Conservation (phyloP, 108 stramenopile genomes). For the Chaetoceros tenuissimus region DNA sequence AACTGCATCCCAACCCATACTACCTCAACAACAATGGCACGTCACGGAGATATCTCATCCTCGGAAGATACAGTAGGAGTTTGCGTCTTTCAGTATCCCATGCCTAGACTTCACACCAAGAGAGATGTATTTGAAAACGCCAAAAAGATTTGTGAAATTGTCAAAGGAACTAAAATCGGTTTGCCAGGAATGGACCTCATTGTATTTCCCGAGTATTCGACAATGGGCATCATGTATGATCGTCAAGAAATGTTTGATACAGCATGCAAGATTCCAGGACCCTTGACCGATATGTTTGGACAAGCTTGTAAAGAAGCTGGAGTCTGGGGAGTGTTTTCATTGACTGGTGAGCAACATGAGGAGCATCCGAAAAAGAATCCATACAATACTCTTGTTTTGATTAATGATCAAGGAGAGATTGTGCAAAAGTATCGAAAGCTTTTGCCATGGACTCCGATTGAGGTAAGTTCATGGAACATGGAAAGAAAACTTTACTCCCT, state of each 20-base stretch:
- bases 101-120: slow-evolving; percentile 68
- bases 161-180: slow-evolving; percentile 64
- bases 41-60: slow-evolving; percentile 68
- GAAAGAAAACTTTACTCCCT: not conserved
- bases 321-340: slow-evolving; percentile 67
- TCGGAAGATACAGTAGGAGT: slow-evolving; percentile 67
- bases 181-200: slow-evolving; percentile 77
- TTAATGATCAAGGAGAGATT: slow-evolving; percentile 71
- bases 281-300: slow-evolving; percentile 41
- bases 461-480: slow-evolving; percentile 49
- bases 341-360: slow-evolving; percentile 75
- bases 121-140: slow-evolving; percentile 66
- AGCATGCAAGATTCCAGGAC: slow-evolving; percentile 60
- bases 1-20: no score
- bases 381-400: slow-evolving; percentile 70
- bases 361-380: slow-evolving; percentile 79
- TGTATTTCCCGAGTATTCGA: slow-evolving; percentile 73
- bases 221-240: slow-evolving; percentile 84
- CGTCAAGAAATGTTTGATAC: slow-evolving; percentile 80
- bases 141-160: slow-evolving; percentile 64
- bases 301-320: slow-evolving; percentile 52
- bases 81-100: slow-evolving; percentile 78
- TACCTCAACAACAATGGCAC: slow-evolving; percentile 54
- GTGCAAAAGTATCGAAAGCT: slow-evolving; percentile 77
- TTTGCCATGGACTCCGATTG: slow-evolving; percentile 76